Base-by-base conservation (phyloP, 2,329 filamentous ascomycete species). In the Claviceps sp. region DNA sequence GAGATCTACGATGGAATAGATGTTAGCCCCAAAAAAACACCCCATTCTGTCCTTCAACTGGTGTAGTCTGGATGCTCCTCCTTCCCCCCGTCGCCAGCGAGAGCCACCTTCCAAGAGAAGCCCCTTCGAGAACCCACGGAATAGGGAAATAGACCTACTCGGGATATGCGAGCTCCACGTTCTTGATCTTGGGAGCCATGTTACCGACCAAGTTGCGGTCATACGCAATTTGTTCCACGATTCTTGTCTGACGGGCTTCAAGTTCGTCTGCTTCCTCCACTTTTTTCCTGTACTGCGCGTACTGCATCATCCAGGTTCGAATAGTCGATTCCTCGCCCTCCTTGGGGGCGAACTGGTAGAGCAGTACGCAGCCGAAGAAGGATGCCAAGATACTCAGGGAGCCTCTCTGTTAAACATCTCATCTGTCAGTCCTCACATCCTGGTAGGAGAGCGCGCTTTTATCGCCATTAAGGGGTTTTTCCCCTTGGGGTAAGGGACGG, bases 171-270 rank as follows among this genome's bases (percentile, higher is more conserved):
- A 81, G 70, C 56, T 81, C 76, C 58, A 77, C 66, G 57, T 70
- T 70, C 56, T 61, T 62, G 63, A 70, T 71, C 62, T 70, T 70
- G 58, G 67, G 62, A 39, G 62, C 64, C 51, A 64, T 67, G 58
- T 74, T 68, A 58, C 71, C 64, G 58, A 81, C 73, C 50, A 81
- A 68, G 58, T 79, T 75, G 61, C 73, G 75, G 67, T 81, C 77
- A 62, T 70, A 74, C 44, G 74, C 75, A 45, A 78, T 78, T 68
- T 80, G 76, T 62, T 81, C 73, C 57, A 75, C 60, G 22, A 72
- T 65, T 52, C 71, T 70, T 42, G 74, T 75, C 65, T 76, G 76
- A 51, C 78, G 63, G 30, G 70, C 63, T 34, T 34, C 30, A 4
- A 34, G 62, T 79, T 80, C 64, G 74, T 74, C 56, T 69, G 64